Base-by-base conservation (phyloP, 1,284 basidiomycete genomes). In the Tilletia setariae region DNA sequence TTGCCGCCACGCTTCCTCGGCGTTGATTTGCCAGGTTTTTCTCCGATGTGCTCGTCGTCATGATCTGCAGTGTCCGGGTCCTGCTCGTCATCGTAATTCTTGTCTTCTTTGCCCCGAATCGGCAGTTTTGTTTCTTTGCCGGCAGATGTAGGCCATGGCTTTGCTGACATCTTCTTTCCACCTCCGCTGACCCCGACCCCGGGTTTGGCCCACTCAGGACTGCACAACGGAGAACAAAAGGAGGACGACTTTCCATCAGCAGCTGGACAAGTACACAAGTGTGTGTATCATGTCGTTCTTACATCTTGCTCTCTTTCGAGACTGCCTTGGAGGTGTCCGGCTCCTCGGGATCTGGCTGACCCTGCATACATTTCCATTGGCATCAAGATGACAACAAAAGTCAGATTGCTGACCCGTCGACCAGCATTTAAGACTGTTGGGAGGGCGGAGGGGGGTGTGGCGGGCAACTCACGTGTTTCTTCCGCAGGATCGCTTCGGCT, bases 181-280 rank as follows among this genome's bases (percentile, higher is more conserved):
- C 15, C 64, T 47, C 40, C 46, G 21, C 64, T 73, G 40, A 1
- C 59, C 21, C 61, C 69, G 23, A 40, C 23, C 16, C 70, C 64
- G n/a, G 74, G 66, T 44, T 76, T 72, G 13, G 76, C 76, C 76
- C 76, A 75, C 49, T 74, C 72, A 11, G 75, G 76, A 64, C 75
- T 75, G 30, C 46, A 40, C 11, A 40, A 40, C 4, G 35, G 35
- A 40, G 11, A 40, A 11, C 35, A 6, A 68, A 11, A n/a, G 56
- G 32, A 30, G 25, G 53, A 19, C n/a, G 25, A 1, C 23, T 15
- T 28, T 59, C 23, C 16, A 30, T 9, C 25, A 28, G 21, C 53
- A 23, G 25, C 19, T 53, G 11, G 9, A 23, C 11, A 23, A 11
- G 49, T 1, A 1, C 49, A 23, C 49, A 15, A n/a, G 49, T 46